phyloP scores from a whole-genome alignment of 2,329 filamentous ascomycete genomes.

The Orbilia javanica region DNA sequence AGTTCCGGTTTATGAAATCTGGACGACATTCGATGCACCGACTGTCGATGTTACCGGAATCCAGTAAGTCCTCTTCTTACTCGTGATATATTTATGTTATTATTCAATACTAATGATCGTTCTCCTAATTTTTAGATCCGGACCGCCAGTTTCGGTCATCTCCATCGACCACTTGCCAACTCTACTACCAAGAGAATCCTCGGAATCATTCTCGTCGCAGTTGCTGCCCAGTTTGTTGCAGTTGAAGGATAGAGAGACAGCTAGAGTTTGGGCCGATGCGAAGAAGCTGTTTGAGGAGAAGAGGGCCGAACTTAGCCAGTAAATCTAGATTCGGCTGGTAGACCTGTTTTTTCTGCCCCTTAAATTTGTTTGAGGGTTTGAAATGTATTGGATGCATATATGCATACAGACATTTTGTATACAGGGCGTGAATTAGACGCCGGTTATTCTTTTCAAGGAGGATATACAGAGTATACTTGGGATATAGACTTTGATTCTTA shows the following conservation, averaged over 20 bases:
- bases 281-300: conserved; percentile 87
- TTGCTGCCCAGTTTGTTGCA: conserved; percentile 81
- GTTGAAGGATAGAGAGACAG: conserved; percentile 79
- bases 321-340: neutral
- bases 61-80: conserved; percentile 27
- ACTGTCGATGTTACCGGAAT: conserved; percentile 71
- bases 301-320: conserved; percentile 72
- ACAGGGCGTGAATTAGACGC: too few relatives aligned
- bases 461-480: too few relatives aligned
- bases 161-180: conserved; percentile 88
- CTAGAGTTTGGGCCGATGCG: conserved; percentile 85
- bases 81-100: neutral
- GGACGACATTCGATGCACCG: conserved; percentile 89
- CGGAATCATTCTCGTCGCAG: conserved; percentile 83
- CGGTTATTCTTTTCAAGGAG: too few relatives aligned
- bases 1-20: conserved; percentile 84
- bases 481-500: too few relatives aligned
- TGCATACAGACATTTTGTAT: too few relatives aligned
- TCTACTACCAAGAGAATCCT: conserved; percentile 86
- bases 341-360: neutral
- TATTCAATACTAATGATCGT: neutral
- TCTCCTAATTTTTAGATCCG: conserved; percentile 59
- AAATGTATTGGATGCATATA: neutral
- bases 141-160: conserved; percentile 80
- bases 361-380: neutral